Evolutionary conservation across 139 green algal species (phyloP).

Genomic region (Picochlorum sp.): DNA sequence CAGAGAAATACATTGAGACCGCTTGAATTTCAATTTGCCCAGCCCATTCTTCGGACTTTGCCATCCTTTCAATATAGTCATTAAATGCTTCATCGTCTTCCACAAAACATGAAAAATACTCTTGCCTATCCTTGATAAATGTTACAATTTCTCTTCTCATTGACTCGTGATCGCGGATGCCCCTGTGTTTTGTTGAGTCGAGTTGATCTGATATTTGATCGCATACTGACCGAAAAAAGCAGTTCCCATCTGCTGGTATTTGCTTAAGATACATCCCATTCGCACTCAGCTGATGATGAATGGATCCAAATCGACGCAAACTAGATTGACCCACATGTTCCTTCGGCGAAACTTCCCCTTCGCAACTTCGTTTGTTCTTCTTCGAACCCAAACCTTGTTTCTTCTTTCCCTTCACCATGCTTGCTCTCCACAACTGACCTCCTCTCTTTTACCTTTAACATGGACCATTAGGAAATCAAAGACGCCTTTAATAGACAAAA

Average conservation of each 20-base stretch:
- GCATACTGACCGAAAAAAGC: conserved; percentile 3
- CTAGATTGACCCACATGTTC: too few relatives aligned
- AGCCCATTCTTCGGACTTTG: conserved; percentile 32
- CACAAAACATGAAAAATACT: conserved; percentile 43
- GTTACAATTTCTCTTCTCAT: conserved; percentile 7
- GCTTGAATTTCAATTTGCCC: conserved; percentile 53
- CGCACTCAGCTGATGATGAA: not conserved
- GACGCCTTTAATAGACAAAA: too few relatives aligned
- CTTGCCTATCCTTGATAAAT: conserved; percentile 19
- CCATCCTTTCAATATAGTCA: conserved; percentile 40
- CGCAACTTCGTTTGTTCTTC: too few relatives aligned
- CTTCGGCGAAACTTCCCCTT: too few relatives aligned
- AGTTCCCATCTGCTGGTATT: conserved; percentile 4
- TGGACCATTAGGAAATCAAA: too few relatives aligned
- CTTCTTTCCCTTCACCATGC: too few relatives aligned
- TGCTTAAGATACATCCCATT: not conserved
- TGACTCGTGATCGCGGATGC: not conserved
- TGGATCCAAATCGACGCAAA: not conserved
- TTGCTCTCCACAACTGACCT: too few relatives aligned
- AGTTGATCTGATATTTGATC: conserved; percentile 6
- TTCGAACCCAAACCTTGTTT: too few relatives aligned
- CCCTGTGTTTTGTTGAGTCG: not conserved
- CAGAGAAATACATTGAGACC: conserved; percentile 9
- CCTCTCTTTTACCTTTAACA: too few relatives aligned
- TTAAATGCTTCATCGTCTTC: conserved; percentile 47